A percentile compares a stretch with the other conserved stretches of the same genome.
These are phyloP conservation scores for Wickerhamomyces chaumierensis DNA, from an alignment of 805 yeast genomes.

Conservation along the genomic window DNA sequence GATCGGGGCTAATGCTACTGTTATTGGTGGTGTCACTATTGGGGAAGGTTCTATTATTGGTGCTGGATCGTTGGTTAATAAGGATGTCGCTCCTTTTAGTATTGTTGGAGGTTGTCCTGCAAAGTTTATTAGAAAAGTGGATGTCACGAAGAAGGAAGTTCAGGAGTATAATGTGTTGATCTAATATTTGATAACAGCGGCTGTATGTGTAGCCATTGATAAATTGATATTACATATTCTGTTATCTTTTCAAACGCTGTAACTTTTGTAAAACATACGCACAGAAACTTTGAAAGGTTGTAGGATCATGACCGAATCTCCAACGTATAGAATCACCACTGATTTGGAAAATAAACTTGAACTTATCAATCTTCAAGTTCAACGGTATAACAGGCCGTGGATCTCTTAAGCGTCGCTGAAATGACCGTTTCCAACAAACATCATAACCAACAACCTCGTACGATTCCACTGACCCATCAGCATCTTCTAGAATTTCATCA, in stretches of 20 bases:
- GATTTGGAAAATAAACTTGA: too few species aligned
- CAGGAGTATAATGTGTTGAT: background rate
- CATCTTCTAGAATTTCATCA: background rate
- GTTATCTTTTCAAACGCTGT: background rate
- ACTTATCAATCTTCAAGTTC: background rate
- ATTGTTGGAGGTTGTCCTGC: constrained; percentile 62
- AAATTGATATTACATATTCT: background rate
- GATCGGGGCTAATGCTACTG: constrained; percentile 46
- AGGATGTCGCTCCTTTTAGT: constrained; percentile 39
- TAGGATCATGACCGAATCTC: background rate
- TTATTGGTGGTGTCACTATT: constrained; percentile 56
- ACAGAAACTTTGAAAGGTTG: background rate
- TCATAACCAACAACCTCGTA: background rate
- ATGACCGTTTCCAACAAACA: background rate
- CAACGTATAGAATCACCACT: background rate
- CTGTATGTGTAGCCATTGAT: too few species aligned
- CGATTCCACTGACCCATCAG: background rate
- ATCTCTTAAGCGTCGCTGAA: background rate
- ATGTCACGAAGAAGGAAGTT: background rate
- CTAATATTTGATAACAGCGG: too few species aligned
- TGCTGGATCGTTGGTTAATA: constrained; percentile 57
- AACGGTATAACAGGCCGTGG: background rate
- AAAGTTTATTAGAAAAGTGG: constrained; percentile 23
- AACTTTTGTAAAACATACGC: background rate
- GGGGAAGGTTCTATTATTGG: constrained; percentile 55